Base-by-base conservation (phyloP, 1,284 basidiomycete species). In the Rhodotorula sp. region DNA sequence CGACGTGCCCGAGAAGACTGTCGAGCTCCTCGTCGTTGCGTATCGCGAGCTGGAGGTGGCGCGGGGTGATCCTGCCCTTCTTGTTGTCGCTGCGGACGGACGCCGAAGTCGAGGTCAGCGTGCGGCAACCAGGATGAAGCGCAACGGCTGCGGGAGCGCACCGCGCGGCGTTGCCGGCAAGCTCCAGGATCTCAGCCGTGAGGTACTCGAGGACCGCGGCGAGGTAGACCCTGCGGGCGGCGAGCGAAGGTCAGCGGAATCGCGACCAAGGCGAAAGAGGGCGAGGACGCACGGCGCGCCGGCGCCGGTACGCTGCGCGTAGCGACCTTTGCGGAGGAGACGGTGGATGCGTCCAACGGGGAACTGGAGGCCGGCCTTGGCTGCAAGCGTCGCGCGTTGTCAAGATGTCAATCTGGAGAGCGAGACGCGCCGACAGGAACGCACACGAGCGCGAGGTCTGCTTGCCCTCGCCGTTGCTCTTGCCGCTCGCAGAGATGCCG, bases 21-120 rank as follows among this genome's bases (percentile, higher is more conserved):
- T 76, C 81, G 70, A 83, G 79, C 88, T 92, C 68, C 25, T 92
- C 90, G 72, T 92, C 91, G 82, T 92, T 92, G 57, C 64, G 87
- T 82, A 95, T 92, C 77, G 92, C 92, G 73, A 95, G 89, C 82
- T 94, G 92, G 70, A 94, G 82, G 83, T 94, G 92, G 81, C 92
- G 88, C 70, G 92, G 92, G 21, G 92, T 90, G 81, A 94, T 94
- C 88, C 92, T 91, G 79, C 90, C 89, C 86, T 93, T 86, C 86
- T 89, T 88, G 84, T 90, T 88, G 79, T 90, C 88, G 73, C 44
- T 44, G 44, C 44, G 44, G 19, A 17, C 13, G 44, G n/a, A n/a
- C 39, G 9, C 39, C 7, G 7, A 39, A 7, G 19, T 19, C 5
- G 15, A 44, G 13, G 44, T 44, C 44, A 44, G 21, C 44, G n/a